Evolutionary conservation across 768 basidiomycete genomes (phyloP).

Genomic region (Leccinum uliginosum): DNA sequence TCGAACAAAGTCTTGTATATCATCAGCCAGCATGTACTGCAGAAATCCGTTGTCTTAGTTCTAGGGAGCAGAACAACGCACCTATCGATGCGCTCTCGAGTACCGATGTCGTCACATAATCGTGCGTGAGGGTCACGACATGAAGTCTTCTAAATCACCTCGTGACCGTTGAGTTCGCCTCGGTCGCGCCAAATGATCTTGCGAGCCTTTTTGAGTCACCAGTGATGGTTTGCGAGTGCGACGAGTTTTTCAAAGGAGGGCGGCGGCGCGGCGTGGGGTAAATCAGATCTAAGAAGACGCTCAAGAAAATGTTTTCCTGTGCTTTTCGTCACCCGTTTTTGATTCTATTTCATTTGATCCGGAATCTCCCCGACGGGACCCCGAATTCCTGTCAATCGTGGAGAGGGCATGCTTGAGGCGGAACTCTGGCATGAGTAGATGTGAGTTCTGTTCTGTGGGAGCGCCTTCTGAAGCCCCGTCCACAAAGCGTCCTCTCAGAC

Average conservation of each 20-base stretch:
- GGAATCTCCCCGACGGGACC: no score
- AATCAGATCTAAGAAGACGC: conserved; percentile 42
- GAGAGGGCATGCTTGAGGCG: background rate
- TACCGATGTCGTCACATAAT: no score
- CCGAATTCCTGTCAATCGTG: no score
- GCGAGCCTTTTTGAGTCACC: conserved; percentile 64
- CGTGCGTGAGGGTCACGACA: no score
- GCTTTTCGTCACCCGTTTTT: background rate
- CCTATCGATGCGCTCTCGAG: no score
- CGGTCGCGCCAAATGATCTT: conserved; percentile 80
- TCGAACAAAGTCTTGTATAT: no score
- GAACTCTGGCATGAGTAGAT: background rate
- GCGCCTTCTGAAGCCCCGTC: background rate
- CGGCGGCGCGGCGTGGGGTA: conserved; percentile 53
- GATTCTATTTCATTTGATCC: no score
- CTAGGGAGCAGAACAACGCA: no score
- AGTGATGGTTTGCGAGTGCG: conserved; percentile 85
- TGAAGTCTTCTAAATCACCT: no score
- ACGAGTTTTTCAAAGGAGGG: no score
- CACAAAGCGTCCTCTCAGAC: background rate
- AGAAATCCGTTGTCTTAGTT: no score
- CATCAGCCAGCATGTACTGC: no score
- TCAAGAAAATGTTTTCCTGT: conserved; percentile 10
- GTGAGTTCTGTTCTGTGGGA: background rate
- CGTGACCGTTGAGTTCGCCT: conserved; percentile 45